A percentile compares a stretch with the other conserved stretches of the same genome.
Evolutionary conservation across 352 stramenopile genomes (phyloP).

Genomic region (Plasmopara halstedii): DNA sequence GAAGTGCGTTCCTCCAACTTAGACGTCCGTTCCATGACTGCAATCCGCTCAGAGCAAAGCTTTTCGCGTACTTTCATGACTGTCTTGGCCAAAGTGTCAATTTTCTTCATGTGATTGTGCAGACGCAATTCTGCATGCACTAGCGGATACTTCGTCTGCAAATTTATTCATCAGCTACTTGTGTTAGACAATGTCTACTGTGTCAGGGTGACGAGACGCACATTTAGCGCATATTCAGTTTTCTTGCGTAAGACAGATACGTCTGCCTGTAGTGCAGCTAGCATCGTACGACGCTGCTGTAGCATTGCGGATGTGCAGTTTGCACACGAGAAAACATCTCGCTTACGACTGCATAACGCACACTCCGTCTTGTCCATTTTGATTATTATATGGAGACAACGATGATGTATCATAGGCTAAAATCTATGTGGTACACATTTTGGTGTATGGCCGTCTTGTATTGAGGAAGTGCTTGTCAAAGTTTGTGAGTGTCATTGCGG

Average conservation of each 20-base stretch:
- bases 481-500: too few species aligned
- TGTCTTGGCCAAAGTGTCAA: conserved; percentile 46
- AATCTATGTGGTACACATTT: too few species aligned
- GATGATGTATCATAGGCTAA: too few species aligned
- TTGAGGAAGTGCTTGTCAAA: too few species aligned
- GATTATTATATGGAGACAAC: neutral
- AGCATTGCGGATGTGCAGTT: conserved; percentile 59
- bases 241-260: conserved; percentile 77
- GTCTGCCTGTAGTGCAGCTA: conserved; percentile 64
- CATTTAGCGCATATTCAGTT: conserved; percentile 53
- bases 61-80: conserved; percentile 66
- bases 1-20: conserved; percentile 40
- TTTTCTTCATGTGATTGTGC: conserved; percentile 41
- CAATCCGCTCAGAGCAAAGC: conserved; percentile 61
- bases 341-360: conserved; percentile 40
- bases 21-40: conserved; percentile 43
- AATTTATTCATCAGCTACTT: conserved; percentile 1
- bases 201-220: conserved; percentile 14
- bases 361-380: conserved; percentile 43
- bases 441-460: too few species aligned
- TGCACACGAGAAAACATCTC: conserved; percentile 51
- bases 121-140: conserved; percentile 46
- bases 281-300: conserved; percentile 72
- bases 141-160: conserved; percentile 40
- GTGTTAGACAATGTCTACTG: neutral